Conservation (phyloP, 805 yeast species). For the Ogataea naganishii region DNA sequence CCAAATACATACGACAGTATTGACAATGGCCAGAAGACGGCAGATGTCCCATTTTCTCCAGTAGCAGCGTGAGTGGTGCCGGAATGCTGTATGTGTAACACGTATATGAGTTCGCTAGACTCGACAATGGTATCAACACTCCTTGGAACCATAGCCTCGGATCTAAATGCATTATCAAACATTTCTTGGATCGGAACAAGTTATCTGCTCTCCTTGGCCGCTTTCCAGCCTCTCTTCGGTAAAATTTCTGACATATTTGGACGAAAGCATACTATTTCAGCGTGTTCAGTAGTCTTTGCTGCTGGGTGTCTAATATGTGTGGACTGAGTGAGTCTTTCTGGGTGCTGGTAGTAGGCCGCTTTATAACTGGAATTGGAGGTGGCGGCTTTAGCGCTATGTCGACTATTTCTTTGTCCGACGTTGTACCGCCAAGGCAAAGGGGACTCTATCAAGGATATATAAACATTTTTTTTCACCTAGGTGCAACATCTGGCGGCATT, state of each 20-base stretch:
- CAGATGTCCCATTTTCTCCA: no score
- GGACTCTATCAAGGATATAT: constrained; percentile 74
- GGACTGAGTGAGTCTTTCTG: constrained; percentile 27
- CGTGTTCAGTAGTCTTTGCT: constrained; percentile 17
- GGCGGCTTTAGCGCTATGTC: constrained; percentile 68
- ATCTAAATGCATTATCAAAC: constrained; percentile 29
- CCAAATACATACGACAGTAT: no score
- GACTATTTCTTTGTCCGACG: constrained; percentile 64
- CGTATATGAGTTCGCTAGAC: constrained; percentile 36
- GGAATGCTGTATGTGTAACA: no score
- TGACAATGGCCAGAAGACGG: no score
- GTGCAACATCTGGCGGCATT: constrained; percentile 60
- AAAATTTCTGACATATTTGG: constrained; percentile 41
- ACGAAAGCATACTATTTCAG: constrained; percentile 23
- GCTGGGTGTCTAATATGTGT: constrained; percentile 29
- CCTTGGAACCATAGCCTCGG: constrained; percentile 35
- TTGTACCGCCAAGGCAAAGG: constrained; percentile 61
- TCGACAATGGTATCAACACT: constrained; percentile 37
- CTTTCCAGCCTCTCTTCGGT: constrained; percentile 40
- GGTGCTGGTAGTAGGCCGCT: constrained; percentile 41
- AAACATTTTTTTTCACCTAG: constrained; percentile 62
- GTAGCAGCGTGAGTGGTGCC: no score
- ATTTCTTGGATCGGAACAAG: constrained; percentile 24
- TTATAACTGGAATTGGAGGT: constrained; percentile 74
- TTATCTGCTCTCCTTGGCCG: constrained; percentile 22